Percentiles rank a stretch among this genome's conserved stretches.
These are phyloP conservation scores for Claviceps sp. DNA, from an alignment of 2,329 filamentous ascomycete genomes.

Conservation along the genomic window DNA sequence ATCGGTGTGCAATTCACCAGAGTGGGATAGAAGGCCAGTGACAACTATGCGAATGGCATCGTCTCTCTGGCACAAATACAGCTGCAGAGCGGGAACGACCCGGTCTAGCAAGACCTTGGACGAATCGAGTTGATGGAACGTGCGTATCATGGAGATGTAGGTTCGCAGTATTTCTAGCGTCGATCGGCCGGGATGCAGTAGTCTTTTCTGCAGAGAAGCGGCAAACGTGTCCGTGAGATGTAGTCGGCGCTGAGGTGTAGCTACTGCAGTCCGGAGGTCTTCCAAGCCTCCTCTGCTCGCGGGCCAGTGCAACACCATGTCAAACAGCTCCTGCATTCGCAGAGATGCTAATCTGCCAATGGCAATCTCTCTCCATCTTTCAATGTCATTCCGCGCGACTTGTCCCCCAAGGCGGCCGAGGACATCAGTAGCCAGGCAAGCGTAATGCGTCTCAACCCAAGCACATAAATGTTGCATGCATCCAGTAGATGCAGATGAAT, in stretches of 20 bases:
- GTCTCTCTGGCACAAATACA: constrained; percentile 64
- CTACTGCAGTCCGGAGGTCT: constrained; percentile 59
- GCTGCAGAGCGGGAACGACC: constrained; percentile 57
- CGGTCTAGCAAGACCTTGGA: constrained; percentile 66
- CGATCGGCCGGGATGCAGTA: constrained; percentile 64
- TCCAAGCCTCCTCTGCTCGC: constrained; percentile 56
- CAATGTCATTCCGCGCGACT: constrained; percentile 42
- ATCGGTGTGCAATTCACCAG: constrained; percentile 36
- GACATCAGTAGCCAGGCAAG: constrained; percentile 49
- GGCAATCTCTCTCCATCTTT: constrained; percentile 59
- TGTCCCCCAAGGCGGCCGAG: constrained; percentile 32
- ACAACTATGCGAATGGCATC: constrained; percentile 71
- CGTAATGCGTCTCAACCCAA: constrained; percentile 58
- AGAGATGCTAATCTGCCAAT: constrained; percentile 53
- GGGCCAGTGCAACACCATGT: constrained; percentile 68
- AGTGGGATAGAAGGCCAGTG: constrained; percentile 53
- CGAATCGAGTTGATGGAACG: constrained; percentile 61
- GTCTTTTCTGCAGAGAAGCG: constrained; percentile 45
- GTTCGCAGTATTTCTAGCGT: constrained; percentile 63
- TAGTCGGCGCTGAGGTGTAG: constrained; percentile 52
- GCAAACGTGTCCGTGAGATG: constrained; percentile 60
- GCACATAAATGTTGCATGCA: constrained; percentile 46
- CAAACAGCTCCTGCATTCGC: constrained; percentile 60
- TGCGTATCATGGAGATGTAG: constrained; percentile 68
- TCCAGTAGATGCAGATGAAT: constrained; percentile 13